phyloP scores from a whole-genome alignment of 768 basidiomycete species.

The Pulveroboletus ravenelii region DNA sequence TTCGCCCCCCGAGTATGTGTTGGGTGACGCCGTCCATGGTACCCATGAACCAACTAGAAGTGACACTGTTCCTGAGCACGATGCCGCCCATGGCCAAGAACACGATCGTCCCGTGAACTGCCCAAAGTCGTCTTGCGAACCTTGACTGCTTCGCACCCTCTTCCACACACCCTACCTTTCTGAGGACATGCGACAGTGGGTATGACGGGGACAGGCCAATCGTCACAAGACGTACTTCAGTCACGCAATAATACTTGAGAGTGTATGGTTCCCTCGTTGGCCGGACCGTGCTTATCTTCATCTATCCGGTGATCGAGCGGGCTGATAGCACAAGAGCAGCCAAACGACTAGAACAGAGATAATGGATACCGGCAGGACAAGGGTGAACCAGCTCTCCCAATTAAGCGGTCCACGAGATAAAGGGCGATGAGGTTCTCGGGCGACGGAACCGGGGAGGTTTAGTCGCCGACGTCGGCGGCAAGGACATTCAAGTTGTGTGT shows the following conservation, averaged over 20 bases:
- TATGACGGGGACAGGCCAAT: slow-evolving; percentile 85
- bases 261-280: slow-evolving; percentile 81
- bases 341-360: slow-evolving; percentile 89
- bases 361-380: slow-evolving; percentile 85
- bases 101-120: slow-evolving; percentile 90
- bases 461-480: slow-evolving; percentile 97
- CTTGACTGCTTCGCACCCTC: not conserved
- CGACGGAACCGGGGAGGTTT: slow-evolving; percentile 95
- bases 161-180: slow-evolving; percentile 73
- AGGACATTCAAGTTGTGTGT: slow-evolving; percentile 77
- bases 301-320: slow-evolving; percentile 67
- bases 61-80: slow-evolving; percentile 88
- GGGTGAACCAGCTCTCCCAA: slow-evolving; percentile 92
- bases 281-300: slow-evolving; percentile 81
- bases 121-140: slow-evolving; percentile 82
- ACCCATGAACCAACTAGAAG: slow-evolving; percentile 80
- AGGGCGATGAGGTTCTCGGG: slow-evolving; percentile 97
- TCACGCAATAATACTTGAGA: slow-evolving; percentile 85
- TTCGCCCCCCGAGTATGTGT: slow-evolving; percentile 51
- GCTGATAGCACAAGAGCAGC: slow-evolving; percentile 80
- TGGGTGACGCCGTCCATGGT: slow-evolving; percentile 66
- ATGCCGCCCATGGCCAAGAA: too few species aligned
- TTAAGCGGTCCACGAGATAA: slow-evolving; percentile 79
- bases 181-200: slow-evolving; percentile 76
- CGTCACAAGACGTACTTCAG: slow-evolving; percentile 75